Evolutionary conservation across 2,329 filamentous ascomycete genomes (phyloP).

Genomic region (Penicillium brasilianum): DNA sequence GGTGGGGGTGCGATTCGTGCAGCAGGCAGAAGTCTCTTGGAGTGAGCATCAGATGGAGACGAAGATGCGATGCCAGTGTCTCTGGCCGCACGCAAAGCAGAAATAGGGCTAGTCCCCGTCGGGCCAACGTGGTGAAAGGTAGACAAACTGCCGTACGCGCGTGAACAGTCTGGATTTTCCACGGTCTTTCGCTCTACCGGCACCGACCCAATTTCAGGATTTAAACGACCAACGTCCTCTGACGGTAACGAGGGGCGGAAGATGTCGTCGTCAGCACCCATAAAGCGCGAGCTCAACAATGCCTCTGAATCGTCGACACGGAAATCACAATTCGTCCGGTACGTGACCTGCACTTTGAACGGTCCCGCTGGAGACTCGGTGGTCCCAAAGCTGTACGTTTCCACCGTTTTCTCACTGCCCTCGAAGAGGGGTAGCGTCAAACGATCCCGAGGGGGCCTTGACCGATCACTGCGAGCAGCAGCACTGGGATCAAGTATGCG

Average conservation of each 20-base stretch:
- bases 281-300: conserved; percentile 87
- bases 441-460: conserved; percentile 61
- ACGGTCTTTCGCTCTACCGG: conserved; percentile 63
- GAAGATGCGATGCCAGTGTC: conserved; percentile 55
- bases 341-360: conserved; percentile 79
- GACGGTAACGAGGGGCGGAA: conserved; percentile 78
- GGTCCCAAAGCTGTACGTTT: conserved; percentile 79
- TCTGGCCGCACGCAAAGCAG: conserved; percentile 74
- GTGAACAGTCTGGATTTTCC: conserved; percentile 66
- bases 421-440: conserved; percentile 73
- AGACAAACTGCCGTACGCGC: conserved; percentile 86
- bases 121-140: conserved; percentile 83
- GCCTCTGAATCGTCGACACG: conserved; percentile 90
- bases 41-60: conserved; percentile 57
- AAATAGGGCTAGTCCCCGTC: conserved; percentile 79
- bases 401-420: conserved; percentile 66
- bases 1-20: conserved; percentile 34
- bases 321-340: conserved; percentile 88
- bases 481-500: conserved; percentile 70
- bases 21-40: conserved; percentile 54
- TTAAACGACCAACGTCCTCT: conserved; percentile 45
- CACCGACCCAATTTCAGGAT: conserved; percentile 72
- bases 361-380: conserved; percentile 86
- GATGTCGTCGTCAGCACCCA: conserved; percentile 86
- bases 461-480: conserved; percentile 55